Evolutionary conservation across 805 yeast species (phyloP).

Genomic region (Zygotorulaspora danielsina): DNA sequence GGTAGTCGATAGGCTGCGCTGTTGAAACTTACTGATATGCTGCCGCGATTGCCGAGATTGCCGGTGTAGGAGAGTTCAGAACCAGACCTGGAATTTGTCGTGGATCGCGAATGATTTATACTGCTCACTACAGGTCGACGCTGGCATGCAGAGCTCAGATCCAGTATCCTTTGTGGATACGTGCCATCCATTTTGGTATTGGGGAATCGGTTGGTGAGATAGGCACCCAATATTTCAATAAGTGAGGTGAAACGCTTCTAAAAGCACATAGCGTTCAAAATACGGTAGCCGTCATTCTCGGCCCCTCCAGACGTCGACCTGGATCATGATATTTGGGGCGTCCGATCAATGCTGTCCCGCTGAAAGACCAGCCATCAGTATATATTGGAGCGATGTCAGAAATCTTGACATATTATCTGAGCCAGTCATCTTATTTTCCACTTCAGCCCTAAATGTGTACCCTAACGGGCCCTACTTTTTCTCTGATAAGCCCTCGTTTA

Average conservation of each 20-base stretch:
- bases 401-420: too few species aligned
- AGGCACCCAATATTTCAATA: too few species aligned
- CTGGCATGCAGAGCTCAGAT: slow-evolving; percentile 9
- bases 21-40: neutral
- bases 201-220: too few species aligned
- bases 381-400: too few species aligned
- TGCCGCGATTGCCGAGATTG: neutral
- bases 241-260: neutral
- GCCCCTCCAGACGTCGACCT: too few species aligned
- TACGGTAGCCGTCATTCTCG: neutral
- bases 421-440: neutral
- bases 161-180: slow-evolving; percentile 3
- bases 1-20: slow-evolving; percentile 3
- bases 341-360: too few species aligned
- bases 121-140: slow-evolving; percentile 6
- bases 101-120: slow-evolving; percentile 5
- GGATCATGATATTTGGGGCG: too few species aligned
- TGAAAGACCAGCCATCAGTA: slow-evolving; percentile 1
- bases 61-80: neutral
- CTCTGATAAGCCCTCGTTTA: too few species aligned
- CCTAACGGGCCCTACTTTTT: too few species aligned
- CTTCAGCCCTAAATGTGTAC: neutral
- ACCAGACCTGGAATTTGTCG: slow-evolving; percentile 6
- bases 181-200: neutral
- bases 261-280: slow-evolving; percentile 1